Evolutionary conservation across 164 flowering plant genomes (phyloP), one percentile per base, ranked within the genome.

Genomic region (Vitis riparia): DNA sequence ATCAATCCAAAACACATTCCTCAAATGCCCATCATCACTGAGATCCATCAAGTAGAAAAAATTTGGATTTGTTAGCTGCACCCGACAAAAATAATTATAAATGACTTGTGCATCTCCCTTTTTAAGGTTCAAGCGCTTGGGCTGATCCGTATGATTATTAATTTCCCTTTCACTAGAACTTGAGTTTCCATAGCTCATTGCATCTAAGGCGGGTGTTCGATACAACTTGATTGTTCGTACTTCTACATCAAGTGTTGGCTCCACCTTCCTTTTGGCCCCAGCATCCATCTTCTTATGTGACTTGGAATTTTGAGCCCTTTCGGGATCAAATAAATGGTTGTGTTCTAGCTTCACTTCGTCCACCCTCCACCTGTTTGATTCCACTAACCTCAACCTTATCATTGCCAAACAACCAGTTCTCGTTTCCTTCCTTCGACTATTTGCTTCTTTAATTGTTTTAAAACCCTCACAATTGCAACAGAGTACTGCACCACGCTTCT

Each of bases 381-480:
- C 92, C 27, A 86, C 83, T 59, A 88, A 79, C 63, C 89, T 83
- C 81, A 88, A 64, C 81, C 89, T 80, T 61, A 88, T 70, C 91
- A 87, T 87, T 27, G 93, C 91, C 32, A 71, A 72, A 70, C 93
- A 85, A 10, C 91, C 90, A 15, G 91, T 87, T 71, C 89, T 77
- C 11, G 90, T 84, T 73, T 84, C 89, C 75, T 77, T 85, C 65
- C 85, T 83, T 47, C 80, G 73, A 66, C 69, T 76, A 48, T 71
- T 82, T 59, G 79, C 84, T 78, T 86, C 85, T 63, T 80, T 86
- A 32, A 74, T 67, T 7, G 79, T 83, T 67, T 89, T 83, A 76
- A 88, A 88, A 65, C 92, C 92, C 75, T 86, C 87, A 66, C 92
- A 83, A 69, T 83, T 88, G 86, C 92, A 88, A 61, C 92, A 84